phyloP scores from a whole-genome alignment of 164 flowering plant species.

The Litsea cubeba region DNA sequence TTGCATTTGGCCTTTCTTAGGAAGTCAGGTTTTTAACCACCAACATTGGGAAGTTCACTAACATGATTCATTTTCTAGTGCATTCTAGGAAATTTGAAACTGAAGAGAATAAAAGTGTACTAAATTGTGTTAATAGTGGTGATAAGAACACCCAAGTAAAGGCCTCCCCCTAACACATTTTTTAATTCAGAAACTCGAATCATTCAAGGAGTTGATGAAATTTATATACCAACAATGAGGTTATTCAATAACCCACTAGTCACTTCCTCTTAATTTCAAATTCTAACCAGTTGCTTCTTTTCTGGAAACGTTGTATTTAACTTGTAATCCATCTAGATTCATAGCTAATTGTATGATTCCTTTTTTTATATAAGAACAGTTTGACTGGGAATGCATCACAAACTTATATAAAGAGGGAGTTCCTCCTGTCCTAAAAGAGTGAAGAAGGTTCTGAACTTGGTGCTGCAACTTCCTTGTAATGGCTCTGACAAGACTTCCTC shows the following conservation, averaged over 20 bases:
- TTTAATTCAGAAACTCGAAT: not conserved
- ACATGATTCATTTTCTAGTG: not conserved
- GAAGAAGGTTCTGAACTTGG: not conserved
- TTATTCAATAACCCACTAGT: not conserved
- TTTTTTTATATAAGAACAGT: not conserved
- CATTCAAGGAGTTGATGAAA: not conserved
- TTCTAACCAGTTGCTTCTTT: not conserved
- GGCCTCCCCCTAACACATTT: not conserved
- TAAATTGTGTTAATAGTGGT: not conserved
- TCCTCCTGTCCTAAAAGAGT: not conserved
- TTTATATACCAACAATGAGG: not conserved
- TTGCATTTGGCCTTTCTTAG: not conserved
- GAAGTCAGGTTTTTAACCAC: not conserved
- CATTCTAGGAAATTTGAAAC: not conserved
- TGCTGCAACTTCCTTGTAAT: not conserved
- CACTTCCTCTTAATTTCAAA: not conserved
- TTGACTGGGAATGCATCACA: constrained; percentile 4
- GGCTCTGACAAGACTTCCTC: not conserved
- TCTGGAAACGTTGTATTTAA: not conserved
- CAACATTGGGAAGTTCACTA: not conserved
- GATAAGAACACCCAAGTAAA: constrained; percentile 2
- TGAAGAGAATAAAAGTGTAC: not conserved
- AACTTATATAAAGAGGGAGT: constrained; percentile 7
- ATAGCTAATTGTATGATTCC: not conserved
- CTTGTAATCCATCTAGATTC: constrained; percentile 2